Base-by-base conservation (phyloP, 768 basidiomycete genomes). In the Trametes coccinea region DNA sequence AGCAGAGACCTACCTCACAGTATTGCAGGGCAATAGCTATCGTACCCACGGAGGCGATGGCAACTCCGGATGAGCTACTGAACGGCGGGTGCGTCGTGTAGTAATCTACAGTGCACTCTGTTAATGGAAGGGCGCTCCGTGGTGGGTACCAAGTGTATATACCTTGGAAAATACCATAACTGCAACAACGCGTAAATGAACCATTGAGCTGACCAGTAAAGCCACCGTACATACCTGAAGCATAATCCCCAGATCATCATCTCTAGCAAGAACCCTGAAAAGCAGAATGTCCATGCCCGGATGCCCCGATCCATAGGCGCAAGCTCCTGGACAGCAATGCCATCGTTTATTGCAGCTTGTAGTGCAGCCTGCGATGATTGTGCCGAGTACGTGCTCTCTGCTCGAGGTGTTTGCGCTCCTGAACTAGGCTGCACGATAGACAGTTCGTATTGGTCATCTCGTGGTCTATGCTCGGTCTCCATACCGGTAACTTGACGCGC, bases 151-250 rank as follows among this genome's bases (percentile, higher is more conserved):
- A 31, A 49, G 48, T 14, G 17, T 4, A 33, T 16, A 0, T 55
- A 65, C 68, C 66, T 67, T 69, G 68, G 46, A 69, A 69, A 39
- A 69, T 69, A 53, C 68, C 68, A 30, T 65, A 69, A 60, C 68
- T 69, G 51, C 17, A 51, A 3, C 9, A 29, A 5, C 7, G 4
- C 11, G 10, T 7, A 40, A 34, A 10, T 27, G 37, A 6, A 40
- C 6, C 13, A 11, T 31, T 9, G 5, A 5, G 41, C n/a, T 5
- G 37, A 29, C 29, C 5, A 2, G 41, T 11, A 1, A 8, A 10
- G 34, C 34, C 13, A n/a, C 14, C n/a, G 29, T 5, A 34, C 53
- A 17, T 27, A 71, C 67, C 67, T 67, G 48, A 66, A 71, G 45
- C 55, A 62, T 16, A 68, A 67, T 0, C 66, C 69, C 69, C 67